phyloP scores from a whole-genome alignment of 495 filamentous ascomycete species.

The Bathelium albidoporum region DNA sequence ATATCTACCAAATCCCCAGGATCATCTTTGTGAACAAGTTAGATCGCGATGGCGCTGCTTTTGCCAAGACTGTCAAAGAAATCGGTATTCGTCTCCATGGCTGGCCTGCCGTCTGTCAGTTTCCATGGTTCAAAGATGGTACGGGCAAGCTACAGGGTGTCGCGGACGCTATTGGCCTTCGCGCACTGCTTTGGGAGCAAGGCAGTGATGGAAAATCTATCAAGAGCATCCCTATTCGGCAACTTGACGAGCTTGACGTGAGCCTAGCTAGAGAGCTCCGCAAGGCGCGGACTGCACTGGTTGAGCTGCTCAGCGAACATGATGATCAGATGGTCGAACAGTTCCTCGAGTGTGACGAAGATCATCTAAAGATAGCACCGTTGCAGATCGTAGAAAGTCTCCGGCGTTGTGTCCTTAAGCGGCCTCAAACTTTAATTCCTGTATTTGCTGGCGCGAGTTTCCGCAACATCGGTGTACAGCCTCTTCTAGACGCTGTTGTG shows the following conservation, averaged over 20 bases:
- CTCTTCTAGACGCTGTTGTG: conserved; percentile 76
- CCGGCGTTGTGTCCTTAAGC: conserved; percentile 56
- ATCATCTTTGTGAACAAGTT: conserved; percentile 93
- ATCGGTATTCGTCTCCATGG: conserved; percentile 66
- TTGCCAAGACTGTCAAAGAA: conserved; percentile 76
- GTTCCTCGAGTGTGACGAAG: conserved; percentile 66
- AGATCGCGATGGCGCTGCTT: conserved; percentile 87
- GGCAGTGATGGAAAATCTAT: conserved; percentile 60
- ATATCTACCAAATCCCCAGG: conserved; percentile 71
- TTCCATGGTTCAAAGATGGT: conserved; percentile 77
- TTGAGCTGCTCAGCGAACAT: conserved; percentile 76
- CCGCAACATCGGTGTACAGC: conserved; percentile 87
- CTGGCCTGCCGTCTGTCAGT: conserved; percentile 86
- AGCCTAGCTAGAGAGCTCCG: conserved; percentile 58
- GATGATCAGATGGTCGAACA: conserved; percentile 78
- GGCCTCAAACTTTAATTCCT: conserved; percentile 55
- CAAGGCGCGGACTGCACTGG: conserved; percentile 61
- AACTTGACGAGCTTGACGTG: conserved; percentile 42
- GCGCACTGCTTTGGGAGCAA: conserved; percentile 43
- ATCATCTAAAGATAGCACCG: conserved; percentile 55
- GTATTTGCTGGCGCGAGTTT: conserved; percentile 90
- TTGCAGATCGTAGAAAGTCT: conserved; percentile 60
- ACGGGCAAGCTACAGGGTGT: conserved; percentile 69
- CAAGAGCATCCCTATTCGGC: conserved; percentile 38
- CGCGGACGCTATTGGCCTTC: conserved; percentile 61